These are phyloP conservation scores for Scheffersomyces ergatensis DNA, from an alignment of 805 yeast genomes.

Conservation along the genomic window DNA sequence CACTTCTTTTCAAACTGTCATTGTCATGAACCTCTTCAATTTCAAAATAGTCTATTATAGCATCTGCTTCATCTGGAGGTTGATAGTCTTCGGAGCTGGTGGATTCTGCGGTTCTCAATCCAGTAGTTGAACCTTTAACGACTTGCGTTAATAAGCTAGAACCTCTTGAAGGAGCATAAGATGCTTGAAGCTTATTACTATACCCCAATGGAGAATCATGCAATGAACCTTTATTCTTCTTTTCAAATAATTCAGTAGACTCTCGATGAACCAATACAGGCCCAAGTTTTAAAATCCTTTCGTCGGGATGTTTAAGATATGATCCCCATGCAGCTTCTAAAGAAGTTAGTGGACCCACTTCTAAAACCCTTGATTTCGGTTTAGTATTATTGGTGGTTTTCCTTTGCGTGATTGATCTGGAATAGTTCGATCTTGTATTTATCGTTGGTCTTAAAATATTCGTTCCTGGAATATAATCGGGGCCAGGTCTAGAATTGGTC, in stretches of 20 bases:
- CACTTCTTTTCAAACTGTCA: background rate
- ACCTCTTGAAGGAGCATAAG: conserved; percentile 10
- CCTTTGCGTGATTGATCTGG: conserved; percentile 9
- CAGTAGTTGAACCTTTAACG: conserved; percentile 30
- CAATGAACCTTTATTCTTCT: conserved; percentile 52
- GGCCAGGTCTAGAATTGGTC: conserved; percentile 19
- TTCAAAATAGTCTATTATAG: conserved; percentile 55
- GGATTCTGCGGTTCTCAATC: conserved; percentile 13
- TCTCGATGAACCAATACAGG: conserved; percentile 46
- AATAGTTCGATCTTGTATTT: conserved; percentile 29
- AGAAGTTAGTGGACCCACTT: conserved; percentile 47
- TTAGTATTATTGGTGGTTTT: conserved; percentile 4
- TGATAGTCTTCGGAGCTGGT: conserved; percentile 21
- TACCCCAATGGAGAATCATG: conserved; percentile 58
- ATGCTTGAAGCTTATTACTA: conserved; percentile 19
- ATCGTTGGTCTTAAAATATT: conserved; percentile 54
- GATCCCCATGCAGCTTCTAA: conserved; percentile 60
- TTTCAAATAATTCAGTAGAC: conserved; percentile 51
- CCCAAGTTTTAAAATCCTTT: conserved; percentile 58
- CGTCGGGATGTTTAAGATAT: conserved; percentile 53
- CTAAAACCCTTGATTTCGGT: conserved; percentile 26
- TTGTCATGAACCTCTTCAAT: conserved; percentile 13
- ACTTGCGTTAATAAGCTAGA: conserved; percentile 36
- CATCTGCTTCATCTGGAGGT: conserved; percentile 58
- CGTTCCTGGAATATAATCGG: conserved; percentile 59